A percentile compares a stretch with the other conserved stretches of the same genome.
Evolutionary conservation across 306 rosid genomes (phyloP).

Genomic region (Castanea mollissima): DNA sequence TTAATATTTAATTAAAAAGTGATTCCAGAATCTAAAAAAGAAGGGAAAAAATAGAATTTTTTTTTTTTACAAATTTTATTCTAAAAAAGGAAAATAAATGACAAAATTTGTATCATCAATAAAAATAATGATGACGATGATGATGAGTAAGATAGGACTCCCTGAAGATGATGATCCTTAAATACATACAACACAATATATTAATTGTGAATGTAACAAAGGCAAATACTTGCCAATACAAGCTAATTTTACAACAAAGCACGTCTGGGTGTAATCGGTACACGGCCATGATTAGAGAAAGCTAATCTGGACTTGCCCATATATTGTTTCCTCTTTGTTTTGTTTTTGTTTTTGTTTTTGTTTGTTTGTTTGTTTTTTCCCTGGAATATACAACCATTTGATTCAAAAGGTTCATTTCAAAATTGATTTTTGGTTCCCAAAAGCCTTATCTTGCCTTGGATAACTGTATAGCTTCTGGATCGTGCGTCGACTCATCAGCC

Average conservation of each 20-base stretch:
- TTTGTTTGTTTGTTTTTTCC: too few species aligned
- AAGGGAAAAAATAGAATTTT: too few species aligned
- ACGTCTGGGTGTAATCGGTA: neutral
- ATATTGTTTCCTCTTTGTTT: neutral
- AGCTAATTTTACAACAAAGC: neutral
- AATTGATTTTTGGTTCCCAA: slow-evolving; percentile 14
- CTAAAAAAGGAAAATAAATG: too few species aligned
- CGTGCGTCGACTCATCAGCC: slow-evolving; percentile 74
- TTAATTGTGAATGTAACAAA: neutral
- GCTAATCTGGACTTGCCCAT: neutral
- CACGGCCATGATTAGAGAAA: neutral
- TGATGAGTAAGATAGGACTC: too few species aligned
- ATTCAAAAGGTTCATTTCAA: slow-evolving; percentile 20
- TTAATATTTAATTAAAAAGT: too few species aligned
- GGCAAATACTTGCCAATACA: neutral
- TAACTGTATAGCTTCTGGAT: slow-evolving; percentile 87
- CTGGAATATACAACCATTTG: neutral
- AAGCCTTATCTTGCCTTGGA: slow-evolving; percentile 59
- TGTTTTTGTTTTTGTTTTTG: neutral
- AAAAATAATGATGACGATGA: too few species aligned
- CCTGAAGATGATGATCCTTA: too few species aligned
- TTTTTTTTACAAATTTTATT: too few species aligned
- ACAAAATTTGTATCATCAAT: too few species aligned
- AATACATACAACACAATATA: too few species aligned
- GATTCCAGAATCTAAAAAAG: too few species aligned